Conservation (phyloP, 2,329 filamentous ascomycete genomes). For the Trichoderma harzianum region DNA sequence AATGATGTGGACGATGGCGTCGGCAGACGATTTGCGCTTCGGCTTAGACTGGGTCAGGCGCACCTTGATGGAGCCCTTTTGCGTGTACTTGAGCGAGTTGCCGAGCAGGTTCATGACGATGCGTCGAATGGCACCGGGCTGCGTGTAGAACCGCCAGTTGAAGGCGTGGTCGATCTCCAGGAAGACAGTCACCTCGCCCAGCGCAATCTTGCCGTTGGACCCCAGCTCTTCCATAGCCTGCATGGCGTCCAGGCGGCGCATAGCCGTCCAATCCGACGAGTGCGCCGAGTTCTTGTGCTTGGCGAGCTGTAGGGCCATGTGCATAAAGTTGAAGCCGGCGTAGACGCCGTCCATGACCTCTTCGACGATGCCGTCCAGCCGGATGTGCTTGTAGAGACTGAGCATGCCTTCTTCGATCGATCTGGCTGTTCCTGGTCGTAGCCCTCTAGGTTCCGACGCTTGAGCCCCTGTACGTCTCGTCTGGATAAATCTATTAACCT, state of each 20-base stretch:
- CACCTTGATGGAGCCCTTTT: constrained; percentile 31
- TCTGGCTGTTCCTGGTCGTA: not conserved
- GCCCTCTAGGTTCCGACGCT: not conserved
- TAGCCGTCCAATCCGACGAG: constrained; percentile 20
- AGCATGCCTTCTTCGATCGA: constrained; percentile 22
- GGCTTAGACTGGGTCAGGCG: constrained; percentile 25
- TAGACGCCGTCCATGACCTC: constrained; percentile 48
- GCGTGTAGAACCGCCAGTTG: constrained; percentile 52
- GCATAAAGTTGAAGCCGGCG: constrained; percentile 42
- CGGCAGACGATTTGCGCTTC: not conserved
- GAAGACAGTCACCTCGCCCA: constrained; percentile 31
- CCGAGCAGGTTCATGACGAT: constrained; percentile 63
- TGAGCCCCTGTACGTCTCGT: constrained; percentile 5
- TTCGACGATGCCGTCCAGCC: constrained; percentile 42
- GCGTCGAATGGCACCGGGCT: constrained; percentile 49
- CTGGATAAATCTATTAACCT: constrained; percentile 44
- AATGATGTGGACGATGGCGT: constrained; percentile 35
- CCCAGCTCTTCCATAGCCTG: constrained; percentile 39
- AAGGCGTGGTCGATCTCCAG: constrained; percentile 38
- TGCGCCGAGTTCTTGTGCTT: constrained; percentile 13
- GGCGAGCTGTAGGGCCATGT: constrained; percentile 26
- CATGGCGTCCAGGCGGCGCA: constrained; percentile 32
- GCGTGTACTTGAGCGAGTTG: constrained; percentile 61
- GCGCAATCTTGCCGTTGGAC: constrained; percentile 8
- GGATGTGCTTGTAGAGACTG: constrained; percentile 27